Conservation (phyloP, 1,284 basidiomycete species). For the Takashimella tepidaria region DNA sequence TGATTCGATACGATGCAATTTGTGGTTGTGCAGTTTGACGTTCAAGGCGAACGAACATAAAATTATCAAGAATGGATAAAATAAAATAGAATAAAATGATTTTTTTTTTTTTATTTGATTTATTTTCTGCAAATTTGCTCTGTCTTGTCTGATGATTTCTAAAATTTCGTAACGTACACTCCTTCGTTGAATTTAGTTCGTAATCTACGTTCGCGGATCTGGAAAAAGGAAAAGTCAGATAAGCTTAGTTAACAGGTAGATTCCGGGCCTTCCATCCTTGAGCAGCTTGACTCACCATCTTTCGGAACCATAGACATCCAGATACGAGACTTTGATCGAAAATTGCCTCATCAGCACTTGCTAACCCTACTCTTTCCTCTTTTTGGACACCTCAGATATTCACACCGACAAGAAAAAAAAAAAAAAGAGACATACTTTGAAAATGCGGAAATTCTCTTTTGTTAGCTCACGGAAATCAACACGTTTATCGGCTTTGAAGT, state of each 20-base stretch:
- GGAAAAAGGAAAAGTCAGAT: no score
- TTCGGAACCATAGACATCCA: slow-evolving; percentile 46
- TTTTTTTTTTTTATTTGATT: not conserved
- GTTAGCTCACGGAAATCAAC: slow-evolving; percentile 92
- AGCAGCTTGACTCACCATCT: slow-evolving; percentile 23
- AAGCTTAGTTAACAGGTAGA: no score
- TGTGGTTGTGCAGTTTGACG: no score
- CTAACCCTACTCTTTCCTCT: no score
- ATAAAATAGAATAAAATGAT: no score
- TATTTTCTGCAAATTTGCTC: not conserved
- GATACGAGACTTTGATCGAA: slow-evolving; percentile 41
- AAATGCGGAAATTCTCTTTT: slow-evolving; percentile 46
- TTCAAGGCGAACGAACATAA: no score
- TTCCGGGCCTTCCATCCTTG: not conserved
- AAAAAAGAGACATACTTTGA: slow-evolving; percentile 31
- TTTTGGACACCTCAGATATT: no score
- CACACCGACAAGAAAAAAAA: not conserved
- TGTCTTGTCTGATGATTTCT: no score
- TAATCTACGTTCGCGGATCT: not conserved
- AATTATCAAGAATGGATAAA: no score
- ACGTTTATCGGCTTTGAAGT: slow-evolving; percentile 90
- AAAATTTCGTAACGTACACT: no score
- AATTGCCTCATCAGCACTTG: slow-evolving; percentile 2
- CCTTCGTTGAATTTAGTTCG: no score
- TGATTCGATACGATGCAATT: no score